phyloP scores from a whole-genome alignment of 2,329 filamentous ascomycete species.

The Coniosporium tulheliwenetii region DNA sequence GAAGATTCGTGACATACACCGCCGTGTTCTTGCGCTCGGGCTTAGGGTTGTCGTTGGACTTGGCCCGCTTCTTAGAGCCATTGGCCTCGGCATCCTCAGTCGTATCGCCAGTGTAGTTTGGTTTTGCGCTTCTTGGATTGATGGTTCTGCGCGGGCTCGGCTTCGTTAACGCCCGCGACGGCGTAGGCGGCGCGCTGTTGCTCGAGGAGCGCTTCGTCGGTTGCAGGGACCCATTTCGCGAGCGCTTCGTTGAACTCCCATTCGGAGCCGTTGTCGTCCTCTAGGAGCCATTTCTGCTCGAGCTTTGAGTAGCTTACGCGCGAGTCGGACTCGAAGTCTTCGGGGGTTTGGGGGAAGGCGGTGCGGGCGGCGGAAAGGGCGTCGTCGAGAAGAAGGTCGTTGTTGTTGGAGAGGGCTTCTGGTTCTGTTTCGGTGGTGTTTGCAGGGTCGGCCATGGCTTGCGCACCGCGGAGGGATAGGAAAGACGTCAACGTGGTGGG shows the following conservation, averaged over 20 bases:
- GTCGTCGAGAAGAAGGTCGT: slow-evolving; percentile 1
- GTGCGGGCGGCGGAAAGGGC: slow-evolving; percentile 8
- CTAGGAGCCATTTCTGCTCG: slow-evolving; percentile 68
- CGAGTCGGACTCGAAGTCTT: slow-evolving; percentile 60
- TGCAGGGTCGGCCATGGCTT: no score
- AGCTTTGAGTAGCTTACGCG: slow-evolving; percentile 79
- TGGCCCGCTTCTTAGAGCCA: slow-evolving; percentile 29
- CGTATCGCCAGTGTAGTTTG: no score
- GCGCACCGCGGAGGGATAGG: no score
- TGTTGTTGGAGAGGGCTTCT: no score
- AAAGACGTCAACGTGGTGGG: no score
- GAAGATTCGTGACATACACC: slow-evolving; percentile 81
- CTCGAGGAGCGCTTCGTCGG: slow-evolving; percentile 44
- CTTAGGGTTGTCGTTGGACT: slow-evolving; percentile 16
- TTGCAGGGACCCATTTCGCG: slow-evolving; percentile 59
- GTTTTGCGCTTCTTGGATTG: slow-evolving; percentile 34
- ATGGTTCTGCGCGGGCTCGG: slow-evolving; percentile 22
- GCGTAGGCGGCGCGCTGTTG: slow-evolving; percentile 47
- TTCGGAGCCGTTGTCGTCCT: slow-evolving; percentile 70
- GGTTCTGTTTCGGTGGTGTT: no score
- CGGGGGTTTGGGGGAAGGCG: slow-evolving; percentile 38
- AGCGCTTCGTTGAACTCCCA: slow-evolving; percentile 63
- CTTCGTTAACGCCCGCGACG: slow-evolving; percentile 42
- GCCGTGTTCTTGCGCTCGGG: slow-evolving; percentile 58
- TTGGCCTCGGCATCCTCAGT: no score